phyloP scores from a whole-genome alignment of 2,329 filamentous ascomycete species.

The Trichoderma semiorbis region DNA sequence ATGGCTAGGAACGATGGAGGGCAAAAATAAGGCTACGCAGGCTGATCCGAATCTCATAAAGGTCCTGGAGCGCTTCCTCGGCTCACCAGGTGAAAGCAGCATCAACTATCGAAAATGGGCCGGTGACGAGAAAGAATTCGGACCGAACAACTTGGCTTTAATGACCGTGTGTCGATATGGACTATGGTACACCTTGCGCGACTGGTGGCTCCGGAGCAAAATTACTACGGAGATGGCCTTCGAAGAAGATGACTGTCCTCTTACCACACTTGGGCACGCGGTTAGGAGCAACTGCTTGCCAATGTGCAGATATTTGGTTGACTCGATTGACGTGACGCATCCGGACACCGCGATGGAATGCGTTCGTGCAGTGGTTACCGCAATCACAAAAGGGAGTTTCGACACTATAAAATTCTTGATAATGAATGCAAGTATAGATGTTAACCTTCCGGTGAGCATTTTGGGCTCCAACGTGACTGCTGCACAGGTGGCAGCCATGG shows the following conservation, averaged over 20 bases:
- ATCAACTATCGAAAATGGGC: background rate
- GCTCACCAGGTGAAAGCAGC: background rate
- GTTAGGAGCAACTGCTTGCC: background rate
- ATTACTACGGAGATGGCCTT: background rate
- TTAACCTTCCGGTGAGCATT: too few species aligned
- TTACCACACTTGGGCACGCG: too few species aligned
- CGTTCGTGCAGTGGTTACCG: accelerated
- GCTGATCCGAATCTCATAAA: background rate
- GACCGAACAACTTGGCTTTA: background rate
- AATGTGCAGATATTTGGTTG: background rate
- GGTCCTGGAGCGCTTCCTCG: background rate
- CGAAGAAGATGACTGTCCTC: too few species aligned
- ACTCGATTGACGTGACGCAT: background rate
- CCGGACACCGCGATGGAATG: background rate
- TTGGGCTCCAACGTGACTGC: too few species aligned
- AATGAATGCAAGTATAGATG: background rate
- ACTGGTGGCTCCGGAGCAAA: background rate
- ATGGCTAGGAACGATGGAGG: background rate
- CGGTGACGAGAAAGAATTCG: background rate
- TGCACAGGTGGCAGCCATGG: background rate
- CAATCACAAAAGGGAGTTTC: accelerated
- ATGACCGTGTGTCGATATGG: background rate
- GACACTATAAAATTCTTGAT: background rate
- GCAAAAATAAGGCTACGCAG: background rate
- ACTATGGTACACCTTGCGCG: background rate